phyloP scores from a whole-genome alignment of 1,284 basidiomycete genomes.

The Apiotrichum mycotoxinovorans region DNA sequence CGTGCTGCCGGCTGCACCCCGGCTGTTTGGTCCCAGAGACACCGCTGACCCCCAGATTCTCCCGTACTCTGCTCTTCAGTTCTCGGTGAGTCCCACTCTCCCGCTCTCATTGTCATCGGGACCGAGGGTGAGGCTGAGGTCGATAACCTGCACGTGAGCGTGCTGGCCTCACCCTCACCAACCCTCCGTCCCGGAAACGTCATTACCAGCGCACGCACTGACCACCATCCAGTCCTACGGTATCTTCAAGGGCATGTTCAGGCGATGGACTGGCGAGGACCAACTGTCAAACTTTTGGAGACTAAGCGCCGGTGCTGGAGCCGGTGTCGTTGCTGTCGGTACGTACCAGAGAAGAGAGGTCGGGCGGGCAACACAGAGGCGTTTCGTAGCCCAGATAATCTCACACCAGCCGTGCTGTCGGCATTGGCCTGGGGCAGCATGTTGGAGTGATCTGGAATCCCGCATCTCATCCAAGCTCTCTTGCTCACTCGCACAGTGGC shows the following conservation, averaged over 20 bases:
- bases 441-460: too few species aligned
- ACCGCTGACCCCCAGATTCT: slow-evolving; percentile 33
- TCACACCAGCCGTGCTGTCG: too few species aligned
- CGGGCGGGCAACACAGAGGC: background rate
- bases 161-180: too few species aligned
- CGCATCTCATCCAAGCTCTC: background rate
- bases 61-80: slow-evolving; percentile 76
- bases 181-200: background rate
- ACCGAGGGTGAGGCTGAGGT: background rate
- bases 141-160: slow-evolving; percentile 5
- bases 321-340: slow-evolving; percentile 87
- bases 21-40: background rate
- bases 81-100: slow-evolving; percentile 54
- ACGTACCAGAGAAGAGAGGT: slow-evolving; percentile 37
- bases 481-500: slow-evolving; percentile 53
- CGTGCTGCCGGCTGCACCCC: too few species aligned
- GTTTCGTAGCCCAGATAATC: too few species aligned
- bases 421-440: too few species aligned
- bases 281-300: slow-evolving; percentile 78
- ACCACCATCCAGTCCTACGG: slow-evolving; percentile 57
- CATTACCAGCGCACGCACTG: background rate
- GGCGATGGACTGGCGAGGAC: slow-evolving; percentile 55
- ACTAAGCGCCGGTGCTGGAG: slow-evolving; percentile 76
- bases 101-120: background rate
- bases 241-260: slow-evolving; percentile 70